These are phyloP conservation scores for Jatropha curcas DNA, from an alignment of 345 rosid species.

Conservation along the genomic window DNA sequence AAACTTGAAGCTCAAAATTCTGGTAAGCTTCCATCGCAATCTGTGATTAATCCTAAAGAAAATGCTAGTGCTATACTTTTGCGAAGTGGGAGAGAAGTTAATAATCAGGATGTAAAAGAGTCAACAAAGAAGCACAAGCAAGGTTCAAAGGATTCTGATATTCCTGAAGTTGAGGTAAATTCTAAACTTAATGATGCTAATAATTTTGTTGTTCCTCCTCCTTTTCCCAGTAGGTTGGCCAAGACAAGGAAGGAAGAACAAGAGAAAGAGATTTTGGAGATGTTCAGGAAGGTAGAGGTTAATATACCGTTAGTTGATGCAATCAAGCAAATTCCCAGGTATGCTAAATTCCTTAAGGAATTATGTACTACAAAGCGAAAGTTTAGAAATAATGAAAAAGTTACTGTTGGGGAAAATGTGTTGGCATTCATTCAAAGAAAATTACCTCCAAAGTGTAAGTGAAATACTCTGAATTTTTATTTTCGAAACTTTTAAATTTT, in stretches of 20 bases:
- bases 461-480: too few species aligned
- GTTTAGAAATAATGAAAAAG: not conserved
- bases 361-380: not conserved
- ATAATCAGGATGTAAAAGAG: not conserved
- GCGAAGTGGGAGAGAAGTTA: not conserved
- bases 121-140: not conserved
- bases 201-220: not conserved
- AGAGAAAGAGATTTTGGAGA: not conserved
- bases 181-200: not conserved
- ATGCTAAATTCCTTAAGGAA: slow-evolving; percentile 1
- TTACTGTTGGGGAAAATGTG: not conserved
- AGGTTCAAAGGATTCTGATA: not conserved
- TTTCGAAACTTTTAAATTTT: too few species aligned
- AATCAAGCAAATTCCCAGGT: not conserved
- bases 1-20: not conserved
- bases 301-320: not conserved
- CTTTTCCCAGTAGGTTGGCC: not conserved
- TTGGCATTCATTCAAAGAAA: not conserved
- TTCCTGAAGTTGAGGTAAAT: not conserved
- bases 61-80: not conserved
- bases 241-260: not conserved
- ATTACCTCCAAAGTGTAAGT: not conserved
- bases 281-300: not conserved
- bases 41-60: not conserved
- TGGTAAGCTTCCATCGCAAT: not conserved